These are phyloP conservation scores for Penicillium robsamsonii DNA, from an alignment of 495 filamentous ascomycete species.

Conservation along the genomic window DNA sequence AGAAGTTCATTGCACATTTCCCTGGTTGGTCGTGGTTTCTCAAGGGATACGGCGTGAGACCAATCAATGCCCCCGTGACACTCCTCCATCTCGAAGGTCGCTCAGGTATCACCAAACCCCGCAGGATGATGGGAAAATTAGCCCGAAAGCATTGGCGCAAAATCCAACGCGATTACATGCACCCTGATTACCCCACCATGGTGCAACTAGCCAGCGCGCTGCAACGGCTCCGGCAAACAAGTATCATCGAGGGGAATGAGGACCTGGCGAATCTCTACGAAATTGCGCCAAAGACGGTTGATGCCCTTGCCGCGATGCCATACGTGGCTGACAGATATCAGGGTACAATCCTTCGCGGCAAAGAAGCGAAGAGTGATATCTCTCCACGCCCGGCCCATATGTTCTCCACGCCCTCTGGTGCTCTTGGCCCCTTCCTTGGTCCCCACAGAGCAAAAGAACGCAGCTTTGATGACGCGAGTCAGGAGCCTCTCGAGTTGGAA, in stretches of 20 bases:
- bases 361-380: constrained; percentile 15
- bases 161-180: constrained; percentile 39
- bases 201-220: constrained; percentile 52
- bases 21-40: constrained; percentile 60
- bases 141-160: constrained; percentile 35
- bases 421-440: not conserved
- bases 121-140: constrained; percentile 29
- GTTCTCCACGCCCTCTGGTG: constrained; percentile 11
- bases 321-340: constrained; percentile 42
- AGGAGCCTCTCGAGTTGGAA: not conserved
- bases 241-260: constrained; percentile 29
- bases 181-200: constrained; percentile 54
- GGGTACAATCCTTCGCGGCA: constrained; percentile 35
- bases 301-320: constrained; percentile 55
- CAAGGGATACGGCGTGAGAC: constrained; percentile 33
- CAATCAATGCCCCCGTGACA: constrained; percentile 25
- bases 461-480: not conserved
- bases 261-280: constrained; percentile 34
- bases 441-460: not conserved
- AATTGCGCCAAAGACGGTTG: constrained; percentile 50
- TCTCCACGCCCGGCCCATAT: constrained; percentile 1
- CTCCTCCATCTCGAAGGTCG: constrained; percentile 28
- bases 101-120: constrained; percentile 20
- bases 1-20: constrained; percentile 71
- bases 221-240: constrained; percentile 39